phyloP scores from a whole-genome alignment of 805 yeast species.

The Spathaspora gorwiae region DNA sequence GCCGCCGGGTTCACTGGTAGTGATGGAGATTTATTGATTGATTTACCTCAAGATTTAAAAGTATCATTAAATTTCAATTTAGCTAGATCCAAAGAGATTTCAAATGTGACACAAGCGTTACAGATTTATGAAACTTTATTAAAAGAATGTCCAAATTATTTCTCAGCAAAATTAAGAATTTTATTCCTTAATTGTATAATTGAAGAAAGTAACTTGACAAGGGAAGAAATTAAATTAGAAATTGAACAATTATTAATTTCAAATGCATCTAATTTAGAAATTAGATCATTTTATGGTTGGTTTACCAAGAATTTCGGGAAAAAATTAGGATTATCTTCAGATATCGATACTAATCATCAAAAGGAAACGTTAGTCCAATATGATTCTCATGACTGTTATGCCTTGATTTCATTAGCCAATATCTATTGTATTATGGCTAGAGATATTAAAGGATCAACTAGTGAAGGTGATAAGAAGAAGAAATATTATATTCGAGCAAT shows the following conservation, averaged over 20 bases:
- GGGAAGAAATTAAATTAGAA: conserved; percentile 48
- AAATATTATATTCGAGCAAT: conserved; percentile 86
- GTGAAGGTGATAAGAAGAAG: conserved; percentile 50
- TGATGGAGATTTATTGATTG: conserved; percentile 32
- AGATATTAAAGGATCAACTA: conserved; percentile 47
- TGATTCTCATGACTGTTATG: conserved; percentile 86
- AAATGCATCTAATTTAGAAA: conserved; percentile 64
- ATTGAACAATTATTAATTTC: conserved; percentile 50
- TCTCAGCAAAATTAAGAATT: conserved; percentile 70
- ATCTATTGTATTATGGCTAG: conserved; percentile 79
- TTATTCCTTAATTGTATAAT: conserved; percentile 53
- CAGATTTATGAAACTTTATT: conserved; percentile 54
- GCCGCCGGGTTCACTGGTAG: conserved; percentile 16
- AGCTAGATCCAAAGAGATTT: conserved; percentile 68
- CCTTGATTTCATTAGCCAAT: conserved; percentile 86
- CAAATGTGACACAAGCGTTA: conserved; percentile 34
- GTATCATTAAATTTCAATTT: conserved; percentile 52
- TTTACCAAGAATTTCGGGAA: conserved; percentile 60
- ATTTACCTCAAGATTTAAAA: conserved; percentile 24
- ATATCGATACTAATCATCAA: conserved; percentile 71
- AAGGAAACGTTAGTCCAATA: conserved; percentile 77
- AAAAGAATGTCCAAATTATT: conserved; percentile 59
- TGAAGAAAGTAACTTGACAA: conserved; percentile 29
- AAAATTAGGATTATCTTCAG: conserved; percentile 44
- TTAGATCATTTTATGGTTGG: conserved; percentile 93